Conservation (phyloP, 257 asterid genomes). For the Cinchona pubescens region DNA sequence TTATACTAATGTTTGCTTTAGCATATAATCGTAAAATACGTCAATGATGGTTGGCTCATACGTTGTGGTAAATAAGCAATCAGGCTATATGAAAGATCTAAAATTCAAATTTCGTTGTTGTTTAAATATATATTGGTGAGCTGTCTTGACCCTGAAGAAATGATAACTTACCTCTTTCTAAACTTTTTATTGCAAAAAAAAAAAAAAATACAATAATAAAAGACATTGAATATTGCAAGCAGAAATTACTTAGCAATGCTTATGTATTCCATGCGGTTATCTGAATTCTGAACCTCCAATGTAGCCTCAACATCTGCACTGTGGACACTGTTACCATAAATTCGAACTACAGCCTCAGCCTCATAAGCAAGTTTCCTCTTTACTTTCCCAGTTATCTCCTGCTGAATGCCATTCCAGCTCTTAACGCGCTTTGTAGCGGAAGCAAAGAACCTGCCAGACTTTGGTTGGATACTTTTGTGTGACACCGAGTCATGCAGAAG, state of each 20-base stretch:
- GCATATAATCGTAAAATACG: too few relatives aligned
- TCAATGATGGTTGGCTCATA: too few relatives aligned
- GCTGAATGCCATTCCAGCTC: conserved; percentile 90
- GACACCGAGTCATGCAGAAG: conserved; percentile 60
- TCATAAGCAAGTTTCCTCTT: conserved; percentile 79
- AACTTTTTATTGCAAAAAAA: too few relatives aligned
- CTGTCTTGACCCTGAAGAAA: too few relatives aligned
- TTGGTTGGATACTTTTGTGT: conserved; percentile 59
- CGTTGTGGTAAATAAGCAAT: too few relatives aligned
- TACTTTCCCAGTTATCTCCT: conserved; percentile 77
- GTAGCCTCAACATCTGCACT: conserved; percentile 67
- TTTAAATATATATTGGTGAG: too few relatives aligned
- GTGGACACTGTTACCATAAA: conserved; percentile 51
- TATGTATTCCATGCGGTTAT: conserved; percentile 69
- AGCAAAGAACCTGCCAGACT: conserved; percentile 70
- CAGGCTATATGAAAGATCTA: too few relatives aligned
- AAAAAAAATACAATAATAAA: too few relatives aligned
- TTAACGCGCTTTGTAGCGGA: conserved; percentile 73
- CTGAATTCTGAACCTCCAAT: conserved; percentile 60
- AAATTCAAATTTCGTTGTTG: too few relatives aligned
- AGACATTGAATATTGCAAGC: background rate
- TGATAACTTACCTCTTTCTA: too few relatives aligned
- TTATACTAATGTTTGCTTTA: too few relatives aligned
- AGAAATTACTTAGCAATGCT: conserved; percentile 63
- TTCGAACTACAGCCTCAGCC: conserved; percentile 59